Conservation (phyloP, 2,329 filamentous ascomycete genomes). For the Phymatotrichopsis omnivora region DNA sequence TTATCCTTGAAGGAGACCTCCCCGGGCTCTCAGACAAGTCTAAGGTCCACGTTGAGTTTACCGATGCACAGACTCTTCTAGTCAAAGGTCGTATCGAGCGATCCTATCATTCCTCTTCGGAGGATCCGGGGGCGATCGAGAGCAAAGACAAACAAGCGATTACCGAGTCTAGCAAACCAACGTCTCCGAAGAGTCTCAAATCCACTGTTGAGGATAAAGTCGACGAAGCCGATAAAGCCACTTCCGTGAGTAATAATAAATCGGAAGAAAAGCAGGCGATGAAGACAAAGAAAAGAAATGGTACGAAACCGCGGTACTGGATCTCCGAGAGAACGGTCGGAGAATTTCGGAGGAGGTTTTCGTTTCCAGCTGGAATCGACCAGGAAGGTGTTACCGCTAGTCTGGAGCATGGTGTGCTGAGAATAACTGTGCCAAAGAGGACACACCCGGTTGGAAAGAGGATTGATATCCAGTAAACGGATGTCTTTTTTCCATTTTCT, state of each 20-base stretch:
- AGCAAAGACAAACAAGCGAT: constrained; percentile 31
- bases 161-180: constrained; percentile 27
- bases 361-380: constrained; percentile 55
- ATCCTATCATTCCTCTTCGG: constrained; percentile 43
- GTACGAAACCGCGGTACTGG: constrained; percentile 46
- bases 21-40: constrained; percentile 60
- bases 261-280: not conserved
- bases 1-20: constrained; percentile 74
- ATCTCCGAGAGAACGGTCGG: constrained; percentile 55
- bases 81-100: constrained; percentile 61
- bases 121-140: constrained; percentile 33
- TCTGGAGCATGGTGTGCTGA: constrained; percentile 56
- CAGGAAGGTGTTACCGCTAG: constrained; percentile 50
- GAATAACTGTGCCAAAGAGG: constrained; percentile 54
- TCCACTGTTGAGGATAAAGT: constrained; percentile 12
- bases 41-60: constrained; percentile 67
- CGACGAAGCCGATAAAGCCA: constrained; percentile 5
- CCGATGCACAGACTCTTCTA: constrained; percentile 62
- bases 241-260: constrained; percentile 18
- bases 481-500: no score
- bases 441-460: constrained; percentile 33
- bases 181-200: constrained; percentile 9
- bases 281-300: not conserved
- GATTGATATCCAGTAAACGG: constrained; percentile 15
- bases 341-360: constrained; percentile 58